These are phyloP conservation scores for Tricholoma matsutake DNA, from an alignment of 768 basidiomycete genomes.

Conservation along the genomic window DNA sequence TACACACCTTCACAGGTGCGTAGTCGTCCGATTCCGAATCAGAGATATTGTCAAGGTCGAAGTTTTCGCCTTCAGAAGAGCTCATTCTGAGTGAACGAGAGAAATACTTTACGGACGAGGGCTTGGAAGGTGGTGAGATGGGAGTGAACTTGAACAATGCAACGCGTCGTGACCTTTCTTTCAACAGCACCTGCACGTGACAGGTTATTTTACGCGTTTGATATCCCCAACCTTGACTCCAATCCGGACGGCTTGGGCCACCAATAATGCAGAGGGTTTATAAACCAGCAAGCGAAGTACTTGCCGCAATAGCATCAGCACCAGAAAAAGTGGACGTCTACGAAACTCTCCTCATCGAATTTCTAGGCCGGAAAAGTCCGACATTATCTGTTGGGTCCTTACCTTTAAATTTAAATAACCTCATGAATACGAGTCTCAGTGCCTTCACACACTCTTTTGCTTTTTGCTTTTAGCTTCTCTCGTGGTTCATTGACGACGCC, in stretches of 20 bases:
- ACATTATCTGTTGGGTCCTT: not conserved
- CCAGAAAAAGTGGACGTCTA: not conserved
- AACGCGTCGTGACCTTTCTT: not conserved
- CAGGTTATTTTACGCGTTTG: conserved; percentile 2
- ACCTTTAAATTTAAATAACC: not conserved
- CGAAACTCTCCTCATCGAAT: not conserved
- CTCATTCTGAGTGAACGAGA: conserved; percentile 46
- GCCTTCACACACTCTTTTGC: not conserved
- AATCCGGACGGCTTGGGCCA: not conserved
- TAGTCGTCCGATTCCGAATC: conserved; percentile 69
- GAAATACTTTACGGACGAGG: not conserved
- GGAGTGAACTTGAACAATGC: not conserved
- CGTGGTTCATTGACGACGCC: not conserved
- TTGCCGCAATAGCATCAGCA: not conserved
- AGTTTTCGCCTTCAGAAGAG: conserved; percentile 71
- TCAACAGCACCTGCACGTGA: conserved; percentile 2
- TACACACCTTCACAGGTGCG: conserved; percentile 50
- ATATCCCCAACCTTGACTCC: not conserved
- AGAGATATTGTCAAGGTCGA: conserved; percentile 55
- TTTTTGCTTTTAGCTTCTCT: not conserved
- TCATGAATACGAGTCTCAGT: too few species aligned
- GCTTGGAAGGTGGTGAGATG: conserved; percentile 1
- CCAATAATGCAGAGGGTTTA: not conserved
- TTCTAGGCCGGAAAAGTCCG: not conserved
- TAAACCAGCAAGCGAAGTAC: not conserved